Evolutionary conservation across 805 yeast genomes (phyloP), one percentile per base, ranked within the genome.

Genomic region (Blastobotrys robertii): DNA sequence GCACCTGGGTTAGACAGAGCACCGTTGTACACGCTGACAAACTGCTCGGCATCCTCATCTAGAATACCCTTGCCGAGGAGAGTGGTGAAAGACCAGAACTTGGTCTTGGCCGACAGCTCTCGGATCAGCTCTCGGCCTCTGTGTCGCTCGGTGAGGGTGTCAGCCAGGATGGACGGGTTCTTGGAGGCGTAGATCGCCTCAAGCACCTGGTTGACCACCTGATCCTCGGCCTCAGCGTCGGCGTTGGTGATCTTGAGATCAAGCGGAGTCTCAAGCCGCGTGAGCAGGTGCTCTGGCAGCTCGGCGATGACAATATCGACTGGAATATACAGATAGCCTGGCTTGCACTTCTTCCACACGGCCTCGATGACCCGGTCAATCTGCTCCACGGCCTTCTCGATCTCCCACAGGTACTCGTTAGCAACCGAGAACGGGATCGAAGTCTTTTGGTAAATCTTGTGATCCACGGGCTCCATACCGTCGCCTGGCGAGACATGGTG

Each of bases 301-400:
- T 19, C 47, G 8, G 60, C 57, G 44, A 64, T 65, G 8, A 52
- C 74, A 50, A 84, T 59, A 57, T 87, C 88, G 35, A 73, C 65
- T 1, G 97, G 96, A 38, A 88, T 59, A 57, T 76, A 84, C 39
- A 87, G 58, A 55, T 82, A 87, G 11, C 94, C 96, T 0, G 97
- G 97, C 58, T 79, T 76, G 32, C 80, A 77, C 37, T 73, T 67
- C 32, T 59, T 65, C 50, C 76, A 64, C 22, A 84, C 76, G 12
- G 70, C 65, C 36, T 54, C 56, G 43, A 88, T 72, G 5, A 84
- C 81, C 15, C 65, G 63, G 59, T 88, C 97, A 43, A 88, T 75
- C 58, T 81, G 77, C 15, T 63, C 63, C 30, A 79, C 66, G 1
- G 79, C 83, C 8, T 63, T 59, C 0, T 57, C 49, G 6, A 76